phyloP scores from a whole-genome alignment of 2,329 filamentous ascomycete species.

The Tolypocladium sp. region DNA sequence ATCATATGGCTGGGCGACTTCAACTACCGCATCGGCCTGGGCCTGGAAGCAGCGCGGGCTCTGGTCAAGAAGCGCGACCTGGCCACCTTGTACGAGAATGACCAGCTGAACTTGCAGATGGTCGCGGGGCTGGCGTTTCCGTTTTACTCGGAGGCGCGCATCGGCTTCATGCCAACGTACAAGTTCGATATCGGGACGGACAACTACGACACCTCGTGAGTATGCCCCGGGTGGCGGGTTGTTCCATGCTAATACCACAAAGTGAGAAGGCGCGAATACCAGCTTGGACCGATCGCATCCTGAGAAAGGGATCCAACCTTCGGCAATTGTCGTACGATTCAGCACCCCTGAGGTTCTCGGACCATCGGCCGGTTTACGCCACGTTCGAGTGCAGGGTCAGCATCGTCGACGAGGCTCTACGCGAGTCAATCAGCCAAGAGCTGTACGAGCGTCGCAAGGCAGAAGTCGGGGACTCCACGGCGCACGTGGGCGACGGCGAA shows the following conservation, averaged over 20 bases:
- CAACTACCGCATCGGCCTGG: constrained; percentile 90
- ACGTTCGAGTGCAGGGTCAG: constrained; percentile 77
- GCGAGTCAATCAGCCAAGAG: constrained; percentile 62
- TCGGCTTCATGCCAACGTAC: constrained; percentile 88
- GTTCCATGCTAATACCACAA: constrained; percentile 7
- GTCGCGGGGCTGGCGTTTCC: constrained; percentile 81
- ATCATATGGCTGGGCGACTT: constrained; percentile 97
- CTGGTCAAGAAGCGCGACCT: constrained; percentile 66
- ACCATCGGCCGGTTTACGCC: constrained; percentile 92
- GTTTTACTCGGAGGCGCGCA: constrained; percentile 83
- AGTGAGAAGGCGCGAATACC: constrained; percentile 90
- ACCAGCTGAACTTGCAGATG: constrained; percentile 96
- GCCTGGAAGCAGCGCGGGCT: constrained; percentile 66
- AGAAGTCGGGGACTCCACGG: constrained; percentile 55
- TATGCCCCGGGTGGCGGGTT: constrained; percentile 4
- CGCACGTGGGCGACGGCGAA: constrained; percentile 39
- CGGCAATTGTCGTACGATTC: constrained; percentile 75
- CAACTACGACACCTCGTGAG: constrained; percentile 82
- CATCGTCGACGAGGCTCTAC: constrained; percentile 66
- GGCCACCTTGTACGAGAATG: constrained; percentile 77
- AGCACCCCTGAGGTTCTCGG: constrained; percentile 79
- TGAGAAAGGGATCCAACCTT: constrained; percentile 77
- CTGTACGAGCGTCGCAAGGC: constrained; percentile 63
- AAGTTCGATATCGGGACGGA: constrained; percentile 88
- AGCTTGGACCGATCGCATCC: constrained; percentile 91